Evolutionary conservation across 2,329 filamentous ascomycete species (phyloP), one percentile per base, ranked within the genome.

Genomic region (Cryphonectria carpinicola): DNA sequence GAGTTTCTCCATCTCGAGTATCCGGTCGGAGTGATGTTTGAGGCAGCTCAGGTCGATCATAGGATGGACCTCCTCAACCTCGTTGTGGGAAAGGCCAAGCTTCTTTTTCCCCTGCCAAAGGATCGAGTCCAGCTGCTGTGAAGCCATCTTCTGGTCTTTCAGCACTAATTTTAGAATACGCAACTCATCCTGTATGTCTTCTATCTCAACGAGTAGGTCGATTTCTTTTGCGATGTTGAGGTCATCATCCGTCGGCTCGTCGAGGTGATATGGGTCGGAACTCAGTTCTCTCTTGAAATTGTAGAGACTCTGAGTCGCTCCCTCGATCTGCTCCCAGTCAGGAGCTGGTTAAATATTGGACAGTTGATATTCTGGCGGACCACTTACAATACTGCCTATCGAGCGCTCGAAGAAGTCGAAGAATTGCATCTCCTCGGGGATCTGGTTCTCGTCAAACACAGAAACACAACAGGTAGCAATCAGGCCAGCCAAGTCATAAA

Each of bases 121-220:
- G 22, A 49, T n/a, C 6, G 46, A 49, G 22, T 49, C 22, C 17
- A 49, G 46, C 46, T 49, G 46, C 19, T 49, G 22, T 19, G 22
- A n/a, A 19, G 46, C 22, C 46, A 49, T 49, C 7, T 49, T 49
- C 7, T 49, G 46, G 46, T 49, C 46, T n/a, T 60, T 28, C 3
- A 28, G 32, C 13, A 60, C 56, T 17, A 60, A 13, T 60, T 60
- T 60, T 4, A 60, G 13, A 28, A 60, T 60, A 19, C 32, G 25
- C 32, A 60, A 22, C 32, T 60, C 56, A 60, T 60, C 56, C 56
- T 32, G 56, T 32, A 60, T 35, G 32, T 60, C 56, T 60, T 60
- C 25, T 28, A 60, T 60, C 32, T 60, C 56, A 10, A 60, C 32
- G 5, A 60, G 56, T 1, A 35, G 25, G 11, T 60, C 56, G 17